Base-by-base conservation (phyloP, 1,284 basidiomycete genomes). In the Sparassis latifolia region DNA sequence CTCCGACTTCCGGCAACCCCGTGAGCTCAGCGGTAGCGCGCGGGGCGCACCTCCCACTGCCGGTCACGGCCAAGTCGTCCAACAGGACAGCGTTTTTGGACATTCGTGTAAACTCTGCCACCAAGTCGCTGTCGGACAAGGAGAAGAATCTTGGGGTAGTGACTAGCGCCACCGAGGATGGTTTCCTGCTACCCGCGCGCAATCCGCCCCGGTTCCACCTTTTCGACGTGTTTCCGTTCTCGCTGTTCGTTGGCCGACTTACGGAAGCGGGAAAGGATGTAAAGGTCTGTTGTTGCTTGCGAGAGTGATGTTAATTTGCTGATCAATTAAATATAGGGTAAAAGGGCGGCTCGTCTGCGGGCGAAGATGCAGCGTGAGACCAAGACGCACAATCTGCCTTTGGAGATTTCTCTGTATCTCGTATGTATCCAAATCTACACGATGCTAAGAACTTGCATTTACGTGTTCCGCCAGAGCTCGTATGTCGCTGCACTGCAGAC, bases 321-420 rank as follows among this genome's bases (percentile, higher is more conserved):
- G 7, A 7, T 30, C 32, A 32, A 2, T 7, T 33, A 31, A 6
- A n/a, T 28, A 30, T 20, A 60, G 55, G 59, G 82, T 30, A 82
- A 76, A 64, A 82, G 77, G 59, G 80, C 74, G 2, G 80, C 78
- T 28, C 69, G 69, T 51, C 56, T 78, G 45, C 69, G 80, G 41
- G 80, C 80, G 5, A 73, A 71, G 62, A 65, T 79, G 61, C 63
- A 67, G 42, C 66, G 69, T 49, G 67, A 69, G 53, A 63, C 72
- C 5, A 70, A 77, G 20, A 80, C 79, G 40, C 82, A 84, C 53
- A 88, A 88, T 62, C 65, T 89, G 37, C 87, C 87, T 0, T 67
- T 89, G 47, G 87, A 89, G 67, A 77, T 89, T 49, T 83, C 80
- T 5, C 67, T 89, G 52, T 89, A 88, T 66, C 69, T 89, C 62